These are phyloP conservation scores for Neckera pumila DNA, from an alignment of 225 moss, liverwort and hornwort species.

Conservation along the genomic window DNA sequence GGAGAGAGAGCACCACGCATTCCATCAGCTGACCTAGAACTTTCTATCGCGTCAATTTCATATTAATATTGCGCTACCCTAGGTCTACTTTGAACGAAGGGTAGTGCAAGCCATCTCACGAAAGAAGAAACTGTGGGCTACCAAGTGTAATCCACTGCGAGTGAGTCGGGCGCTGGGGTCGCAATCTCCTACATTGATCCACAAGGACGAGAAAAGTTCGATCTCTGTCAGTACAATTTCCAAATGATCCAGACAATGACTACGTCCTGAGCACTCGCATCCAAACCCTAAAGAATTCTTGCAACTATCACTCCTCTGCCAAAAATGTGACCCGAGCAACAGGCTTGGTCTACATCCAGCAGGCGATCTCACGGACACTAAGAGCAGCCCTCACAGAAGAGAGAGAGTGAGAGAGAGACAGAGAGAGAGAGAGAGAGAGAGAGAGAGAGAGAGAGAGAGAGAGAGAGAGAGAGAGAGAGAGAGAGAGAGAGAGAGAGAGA, in stretches of 20 bases:
- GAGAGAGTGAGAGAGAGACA: too few species aligned
- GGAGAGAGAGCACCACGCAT: neutral
- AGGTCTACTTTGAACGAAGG: neutral
- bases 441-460: neutral
- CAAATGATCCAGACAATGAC: neutral
- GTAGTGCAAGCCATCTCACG: neutral
- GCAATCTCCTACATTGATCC: neutral
- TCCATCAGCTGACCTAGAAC: neutral
- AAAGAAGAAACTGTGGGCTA: neutral
- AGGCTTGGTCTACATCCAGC: neutral
- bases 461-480: neutral
- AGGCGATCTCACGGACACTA: neutral
- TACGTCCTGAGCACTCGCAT: neutral
- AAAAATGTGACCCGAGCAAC: neutral
- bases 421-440: too few species aligned
- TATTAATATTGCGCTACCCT: neutral
- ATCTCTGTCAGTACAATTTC: neutral
- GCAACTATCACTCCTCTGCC: neutral
- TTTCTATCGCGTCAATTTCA: neutral
- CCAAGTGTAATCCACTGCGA: neutral
- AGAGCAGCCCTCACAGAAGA: neutral
- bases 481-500: neutral
- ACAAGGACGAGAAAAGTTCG: neutral
- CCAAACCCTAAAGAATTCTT: constrained; percentile 14
- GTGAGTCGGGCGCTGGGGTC: neutral